These are phyloP conservation scores for Monosporascus sp. DNA, from an alignment of 2,329 filamentous ascomycete species.

Conservation along the genomic window DNA sequence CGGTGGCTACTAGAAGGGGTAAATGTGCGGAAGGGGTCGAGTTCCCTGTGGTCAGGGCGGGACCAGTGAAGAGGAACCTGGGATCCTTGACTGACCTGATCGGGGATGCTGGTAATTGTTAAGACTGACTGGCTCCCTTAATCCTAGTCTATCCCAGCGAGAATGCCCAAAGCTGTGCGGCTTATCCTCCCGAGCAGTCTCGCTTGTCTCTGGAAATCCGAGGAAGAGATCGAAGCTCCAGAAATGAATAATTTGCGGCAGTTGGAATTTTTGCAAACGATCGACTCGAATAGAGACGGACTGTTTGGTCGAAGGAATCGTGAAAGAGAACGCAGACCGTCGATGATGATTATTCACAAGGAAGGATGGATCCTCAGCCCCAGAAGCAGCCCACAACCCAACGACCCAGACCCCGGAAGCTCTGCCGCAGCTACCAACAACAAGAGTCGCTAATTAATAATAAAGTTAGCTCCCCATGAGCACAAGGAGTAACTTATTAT, in stretches of 20 bases:
- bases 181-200: constrained; percentile 8
- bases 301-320: neutral
- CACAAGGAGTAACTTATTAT: neutral
- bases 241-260: no score
- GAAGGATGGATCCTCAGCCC: neutral
- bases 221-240: constrained; percentile 6
- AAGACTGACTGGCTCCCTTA: neutral
- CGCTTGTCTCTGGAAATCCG: constrained; percentile 10
- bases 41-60: neutral
- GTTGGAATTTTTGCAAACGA: neutral
- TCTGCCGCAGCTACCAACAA: neutral
- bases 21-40: neutral
- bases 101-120: neutral
- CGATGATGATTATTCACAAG: neutral
- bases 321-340: neutral
- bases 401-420: neutral
- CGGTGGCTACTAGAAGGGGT: neutral
- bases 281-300: neutral
- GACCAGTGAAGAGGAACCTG: neutral
- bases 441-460: neutral
- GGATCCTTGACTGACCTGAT: neutral
- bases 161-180: neutral
- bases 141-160: neutral
- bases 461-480: neutral
- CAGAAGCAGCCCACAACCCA: neutral